Base-by-base conservation (phyloP, 2,329 filamentous ascomycete species). In the Penicillium sp. region DNA sequence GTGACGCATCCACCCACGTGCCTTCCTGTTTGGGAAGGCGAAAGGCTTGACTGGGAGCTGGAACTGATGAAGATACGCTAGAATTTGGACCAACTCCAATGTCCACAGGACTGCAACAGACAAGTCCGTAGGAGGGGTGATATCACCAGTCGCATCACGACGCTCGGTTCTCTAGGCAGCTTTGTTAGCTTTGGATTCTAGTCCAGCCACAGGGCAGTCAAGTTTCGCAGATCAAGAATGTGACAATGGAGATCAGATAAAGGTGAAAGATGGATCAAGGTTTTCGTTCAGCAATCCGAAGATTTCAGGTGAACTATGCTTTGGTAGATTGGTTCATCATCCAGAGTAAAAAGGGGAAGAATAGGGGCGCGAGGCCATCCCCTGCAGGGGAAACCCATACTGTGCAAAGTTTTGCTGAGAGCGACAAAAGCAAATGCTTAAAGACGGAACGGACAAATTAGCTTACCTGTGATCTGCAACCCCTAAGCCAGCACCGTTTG, bases 261-360 rank as follows among this genome's bases (percentile, higher is more conserved):
- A 58, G 50, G 48, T 59, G 59, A 64, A 67, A 66, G 63, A 68
- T 68, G 66, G 62, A 66, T 63, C 59, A 61, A 57, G 57, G 58
- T 68, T 67, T 56, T 70, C 67, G 66, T 69, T 70, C 67, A 70
- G 51, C 47, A 58, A 64, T 66, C 60, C 61, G 61, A 59, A 64
- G 66, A 67, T 61, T 60, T 70, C 66, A 68, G 66, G 59, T 70
- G 67, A 70, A 70, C 67, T 70, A 70, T 70, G 66, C 67, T 63
- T 63, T 53, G 53, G 48, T 54, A 61, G 59, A 58, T 59, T 63
- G 64, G 58, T 59, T 69, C 67, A 69, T 70, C 66, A 68, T 63
- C 40, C 48, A 54, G 32, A 45, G 36, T n/a, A 28, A 45, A 24
- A 12, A 29, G 9, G 24, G n/a, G 25, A 12, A 32, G 29, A 39